A percentile compares a stretch with the other conserved stretches of the same genome.
phyloP scores from a whole-genome alignment of 805 yeast genomes.

The Lachancea dasiensis region DNA sequence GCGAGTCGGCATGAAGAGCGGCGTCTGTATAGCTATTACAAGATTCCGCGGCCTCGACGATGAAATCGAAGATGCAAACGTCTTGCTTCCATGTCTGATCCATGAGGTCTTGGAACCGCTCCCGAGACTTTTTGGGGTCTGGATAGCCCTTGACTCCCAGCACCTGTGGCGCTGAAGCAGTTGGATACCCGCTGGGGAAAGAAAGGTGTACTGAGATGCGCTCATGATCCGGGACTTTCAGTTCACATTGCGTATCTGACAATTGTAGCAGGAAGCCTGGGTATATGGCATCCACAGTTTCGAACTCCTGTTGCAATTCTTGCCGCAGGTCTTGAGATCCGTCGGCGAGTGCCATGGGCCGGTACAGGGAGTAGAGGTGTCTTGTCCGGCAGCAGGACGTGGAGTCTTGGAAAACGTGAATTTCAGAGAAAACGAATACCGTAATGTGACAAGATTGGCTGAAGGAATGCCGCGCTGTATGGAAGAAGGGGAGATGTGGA shows the following conservation, averaged over 20 bases:
- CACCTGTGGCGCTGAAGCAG: slow-evolving; percentile 49
- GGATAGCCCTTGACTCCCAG: slow-evolving; percentile 34
- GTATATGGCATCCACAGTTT: slow-evolving; percentile 81
- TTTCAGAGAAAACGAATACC: too few relatives aligned
- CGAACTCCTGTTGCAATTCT: slow-evolving; percentile 43
- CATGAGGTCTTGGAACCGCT: slow-evolving; percentile 45
- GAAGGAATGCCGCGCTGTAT: too few relatives aligned
- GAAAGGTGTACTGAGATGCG: slow-evolving; percentile 57
- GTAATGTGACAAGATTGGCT: too few relatives aligned
- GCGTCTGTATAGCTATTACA: slow-evolving; percentile 11
- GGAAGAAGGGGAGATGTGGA: too few relatives aligned
- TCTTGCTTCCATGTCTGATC: slow-evolving; percentile 44
- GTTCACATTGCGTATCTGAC: slow-evolving; percentile 37
- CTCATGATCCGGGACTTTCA: slow-evolving; percentile 58
- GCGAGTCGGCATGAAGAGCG: slow-evolving; percentile 3
- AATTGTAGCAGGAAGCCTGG: slow-evolving; percentile 50
- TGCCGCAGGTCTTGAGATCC: too few relatives aligned
- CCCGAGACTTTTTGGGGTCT: slow-evolving; percentile 45
- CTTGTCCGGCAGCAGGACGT: too few relatives aligned
- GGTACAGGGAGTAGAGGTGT: too few relatives aligned
- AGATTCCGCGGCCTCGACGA: slow-evolving; percentile 34
- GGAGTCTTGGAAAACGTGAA: too few relatives aligned
- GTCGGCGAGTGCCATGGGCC: too few relatives aligned
- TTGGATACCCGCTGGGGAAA: slow-evolving; percentile 70
- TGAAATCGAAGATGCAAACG: slow-evolving; percentile 76